Percentiles rank a stretch among this genome's conserved stretches.
These are phyloP conservation scores for Leccinum arenicola DNA, from an alignment of 768 basidiomycete genomes.

Conservation along the genomic window DNA sequence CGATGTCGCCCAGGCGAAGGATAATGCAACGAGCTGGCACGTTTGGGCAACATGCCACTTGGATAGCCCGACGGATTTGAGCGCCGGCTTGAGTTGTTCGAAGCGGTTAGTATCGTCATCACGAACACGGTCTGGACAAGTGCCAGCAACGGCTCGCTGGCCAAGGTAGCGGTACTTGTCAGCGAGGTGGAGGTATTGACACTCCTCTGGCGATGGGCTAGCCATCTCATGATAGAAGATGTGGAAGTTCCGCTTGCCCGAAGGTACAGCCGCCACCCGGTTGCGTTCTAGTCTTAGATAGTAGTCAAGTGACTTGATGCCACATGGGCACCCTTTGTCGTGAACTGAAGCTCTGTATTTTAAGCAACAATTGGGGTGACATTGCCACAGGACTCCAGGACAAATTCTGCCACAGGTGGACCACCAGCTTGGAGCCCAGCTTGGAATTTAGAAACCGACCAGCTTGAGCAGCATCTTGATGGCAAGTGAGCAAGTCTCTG, in stretches of 20 bases:
- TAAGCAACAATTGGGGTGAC: slow-evolving; percentile 93
- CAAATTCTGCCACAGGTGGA: slow-evolving; percentile 89
- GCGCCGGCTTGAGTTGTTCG: slow-evolving; percentile 89
- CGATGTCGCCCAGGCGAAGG: slow-evolving; percentile 93
- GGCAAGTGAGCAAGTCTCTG: slow-evolving; percentile 83
- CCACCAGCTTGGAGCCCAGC: slow-evolving; percentile 82
- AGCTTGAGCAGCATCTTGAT: slow-evolving; percentile 93
- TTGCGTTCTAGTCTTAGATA: slow-evolving; percentile 76
- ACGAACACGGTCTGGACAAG: slow-evolving; percentile 45
- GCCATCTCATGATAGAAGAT: slow-evolving; percentile 97
- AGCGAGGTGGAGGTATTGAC: slow-evolving; percentile 79
- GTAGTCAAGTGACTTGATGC: slow-evolving; percentile 95
- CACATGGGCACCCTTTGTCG: slow-evolving; percentile 80
- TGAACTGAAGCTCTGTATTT: slow-evolving; percentile 99
- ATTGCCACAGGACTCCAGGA: slow-evolving; percentile 92
- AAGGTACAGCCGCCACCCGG: slow-evolving; percentile 80
- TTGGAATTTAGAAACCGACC: slow-evolving; percentile 58
- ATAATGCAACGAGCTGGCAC: slow-evolving; percentile 95
- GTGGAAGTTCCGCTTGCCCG: slow-evolving; percentile 96
- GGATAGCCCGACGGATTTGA: slow-evolving; percentile 90
- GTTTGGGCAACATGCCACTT: slow-evolving; percentile 95
- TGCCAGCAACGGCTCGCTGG: slow-evolving; percentile 49
- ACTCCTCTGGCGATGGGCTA: slow-evolving; percentile 84
- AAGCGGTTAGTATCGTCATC: slow-evolving; percentile 88
- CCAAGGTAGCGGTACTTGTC: slow-evolving; percentile 91